A percentile compares a stretch with the other conserved stretches of the same genome.
phyloP scores from a whole-genome alignment of 805 yeast species.

The Ogataea naganishii region DNA sequence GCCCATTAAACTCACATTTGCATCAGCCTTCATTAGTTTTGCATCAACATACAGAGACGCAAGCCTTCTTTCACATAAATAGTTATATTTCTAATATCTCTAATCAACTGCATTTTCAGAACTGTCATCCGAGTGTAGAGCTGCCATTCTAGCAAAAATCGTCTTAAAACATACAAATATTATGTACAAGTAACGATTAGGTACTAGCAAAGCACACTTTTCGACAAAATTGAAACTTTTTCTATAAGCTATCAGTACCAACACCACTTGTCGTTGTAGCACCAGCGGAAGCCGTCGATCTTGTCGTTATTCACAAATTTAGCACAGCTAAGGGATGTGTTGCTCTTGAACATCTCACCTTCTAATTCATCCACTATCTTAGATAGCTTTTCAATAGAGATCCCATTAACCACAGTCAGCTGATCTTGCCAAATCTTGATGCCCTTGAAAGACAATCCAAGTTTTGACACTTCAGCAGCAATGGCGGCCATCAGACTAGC shows the following conservation, averaged over 20 bases:
- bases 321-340: slow-evolving; percentile 15
- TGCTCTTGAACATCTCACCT: slow-evolving; percentile 9
- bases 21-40: no score
- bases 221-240: no score
- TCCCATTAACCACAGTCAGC: slow-evolving; percentile 7
- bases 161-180: neutral
- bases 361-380: slow-evolving; percentile 5
- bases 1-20: no score
- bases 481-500: slow-evolving; percentile 9
- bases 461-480: slow-evolving; percentile 5
- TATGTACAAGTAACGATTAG: no score
- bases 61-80: neutral
- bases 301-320: slow-evolving; percentile 6
- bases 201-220: no score
- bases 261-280: slow-evolving; percentile 18
- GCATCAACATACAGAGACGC: no score
- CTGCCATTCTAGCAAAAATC: neutral
- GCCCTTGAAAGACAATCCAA: slow-evolving; percentile 6
- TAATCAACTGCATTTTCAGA: neutral
- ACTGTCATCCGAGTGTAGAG: neutral
- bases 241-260: slow-evolving; percentile 13
- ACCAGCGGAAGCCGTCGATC: slow-evolving; percentile 14
- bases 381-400: slow-evolving; percentile 5
- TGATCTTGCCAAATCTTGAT: slow-evolving; percentile 17
- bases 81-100: neutral